Base-by-base conservation (phyloP, 768 basidiomycete genomes). In the Boletus sp. region DNA sequence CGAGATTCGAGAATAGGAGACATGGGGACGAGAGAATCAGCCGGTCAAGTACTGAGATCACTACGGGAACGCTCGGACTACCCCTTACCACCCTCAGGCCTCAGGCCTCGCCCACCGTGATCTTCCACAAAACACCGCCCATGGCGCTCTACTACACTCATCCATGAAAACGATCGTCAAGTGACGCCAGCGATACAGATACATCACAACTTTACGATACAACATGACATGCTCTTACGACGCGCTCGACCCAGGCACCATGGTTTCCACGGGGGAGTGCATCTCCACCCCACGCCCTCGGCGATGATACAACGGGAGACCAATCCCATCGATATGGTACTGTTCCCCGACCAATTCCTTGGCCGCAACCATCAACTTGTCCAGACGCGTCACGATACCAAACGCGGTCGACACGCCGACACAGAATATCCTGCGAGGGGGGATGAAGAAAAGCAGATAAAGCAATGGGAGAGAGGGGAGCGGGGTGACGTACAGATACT, bases 271-370 rank as follows among this genome's bases (percentile, higher is more conserved):
- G 3, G 71, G 70, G 23, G 71, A 65, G 19, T 64, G 62, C 62
- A 71, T 57, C 25, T 72, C 73, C 29, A 70, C 60, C 11, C 67
- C 70, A 0, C 27, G 51, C 51, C 41, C 54, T 48, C 63, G 63
- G 49, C 47, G 57, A 54, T 53, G 59, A 54, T 72, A 53, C 44
- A 58, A 19, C 19, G 59, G 66, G 51, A 51, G 57, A 34, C 80
- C 84, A 15, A 88, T 70, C 0, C 88, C 88, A 54, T 85, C 80
- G n/a, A 93, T 88, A 64, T 92, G 87, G 66, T 87, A 91, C 60
- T 89, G 87, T 66, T 93, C 91, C 2, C 91, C 91, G 1, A 93
- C 88, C 42, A 93, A 74, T 69, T 93, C 89, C 66, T 94, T 94
- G 15, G 83, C 82, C 3, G 89, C 88, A 3, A 91, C 64, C 83